Conservation (phyloP, 2,329 filamentous ascomycete species). For the Cladosporium sp. region DNA sequence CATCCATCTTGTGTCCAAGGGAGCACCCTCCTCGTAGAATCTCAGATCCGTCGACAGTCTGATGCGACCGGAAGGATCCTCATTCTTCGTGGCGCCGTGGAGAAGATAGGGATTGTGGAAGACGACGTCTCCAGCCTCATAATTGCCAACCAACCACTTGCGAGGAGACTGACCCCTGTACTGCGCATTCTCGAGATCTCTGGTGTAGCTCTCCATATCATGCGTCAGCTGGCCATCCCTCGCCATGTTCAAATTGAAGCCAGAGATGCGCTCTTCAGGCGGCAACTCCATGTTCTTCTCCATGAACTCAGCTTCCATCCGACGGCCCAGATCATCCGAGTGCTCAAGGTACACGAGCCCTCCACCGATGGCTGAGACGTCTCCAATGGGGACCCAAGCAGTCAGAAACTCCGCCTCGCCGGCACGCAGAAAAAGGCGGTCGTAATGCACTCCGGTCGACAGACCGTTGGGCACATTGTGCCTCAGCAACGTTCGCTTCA, state of each 20-base stretch:
- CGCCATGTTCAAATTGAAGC: constrained; percentile 36
- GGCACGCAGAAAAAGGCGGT: constrained; percentile 36
- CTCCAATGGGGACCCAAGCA: constrained; percentile 35
- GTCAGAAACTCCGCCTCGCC: constrained; percentile 31
- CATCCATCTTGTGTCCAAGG: constrained; percentile 33
- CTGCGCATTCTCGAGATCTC: constrained; percentile 8
- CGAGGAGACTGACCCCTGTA: constrained; percentile 13
- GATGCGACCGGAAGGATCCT: constrained; percentile 35
- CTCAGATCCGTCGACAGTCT: constrained; percentile 38
- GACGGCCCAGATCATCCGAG: constrained; percentile 30
- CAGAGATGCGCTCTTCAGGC: constrained; percentile 30
- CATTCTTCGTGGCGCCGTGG: constrained; percentile 37
- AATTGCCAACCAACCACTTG: constrained; percentile 47
- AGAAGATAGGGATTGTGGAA: constrained; percentile 42
- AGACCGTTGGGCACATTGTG: constrained; percentile 35
- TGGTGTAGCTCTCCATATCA: constrained; percentile 16
- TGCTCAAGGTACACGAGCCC: constrained; percentile 40
- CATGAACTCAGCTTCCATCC: constrained; percentile 36
- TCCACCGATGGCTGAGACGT: constrained; percentile 31
- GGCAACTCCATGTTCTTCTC: constrained; percentile 23
- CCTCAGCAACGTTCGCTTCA: constrained; percentile 33
- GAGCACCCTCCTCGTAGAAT: constrained; percentile 34
- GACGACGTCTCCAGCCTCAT: constrained; percentile 49
- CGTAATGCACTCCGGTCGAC: constrained; percentile 38
- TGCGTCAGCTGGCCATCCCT: constrained; percentile 23